Percentiles rank a stretch among this genome's conserved stretches.
These are phyloP conservation scores for Aspergillus steynii DNA, from an alignment of 495 filamentous ascomycete genomes.

Conservation along the genomic window DNA sequence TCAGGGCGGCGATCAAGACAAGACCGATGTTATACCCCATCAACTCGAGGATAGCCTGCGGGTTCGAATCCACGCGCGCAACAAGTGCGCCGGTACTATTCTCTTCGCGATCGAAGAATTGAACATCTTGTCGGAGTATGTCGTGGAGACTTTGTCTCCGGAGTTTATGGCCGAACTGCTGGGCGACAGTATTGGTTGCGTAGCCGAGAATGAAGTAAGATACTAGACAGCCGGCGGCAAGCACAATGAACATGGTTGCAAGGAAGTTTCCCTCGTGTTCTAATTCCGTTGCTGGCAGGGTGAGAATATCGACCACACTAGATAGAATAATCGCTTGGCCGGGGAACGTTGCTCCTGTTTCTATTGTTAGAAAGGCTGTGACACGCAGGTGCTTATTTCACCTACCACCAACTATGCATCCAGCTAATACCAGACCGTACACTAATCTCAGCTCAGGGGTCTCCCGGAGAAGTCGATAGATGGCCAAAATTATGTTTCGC, in stretches of 20 bases:
- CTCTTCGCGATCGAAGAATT: slow-evolving; percentile 46
- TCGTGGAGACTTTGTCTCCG: background rate
- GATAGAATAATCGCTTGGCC: background rate
- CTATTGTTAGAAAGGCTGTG: slow-evolving; percentile 2
- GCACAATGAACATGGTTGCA: slow-evolving; percentile 53
- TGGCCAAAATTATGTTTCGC: slow-evolving; percentile 4
- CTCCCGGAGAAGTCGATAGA: slow-evolving; percentile 5
- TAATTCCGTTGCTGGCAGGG: slow-evolving; percentile 3
- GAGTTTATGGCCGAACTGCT: background rate
- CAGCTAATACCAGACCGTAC: background rate
- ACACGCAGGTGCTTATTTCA: background rate
- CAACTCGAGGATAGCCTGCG: slow-evolving; percentile 55
- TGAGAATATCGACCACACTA: background rate
- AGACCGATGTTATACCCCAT: slow-evolving; percentile 36
- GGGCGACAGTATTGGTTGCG: slow-evolving; percentile 17
- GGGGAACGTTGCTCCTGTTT: slow-evolving; percentile 2
- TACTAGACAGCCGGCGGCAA: slow-evolving; percentile 48
- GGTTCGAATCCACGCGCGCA: slow-evolving; percentile 53
- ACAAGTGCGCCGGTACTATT: slow-evolving; percentile 45
- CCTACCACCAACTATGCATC: slow-evolving; percentile 3
- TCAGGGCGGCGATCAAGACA: slow-evolving; percentile 34
- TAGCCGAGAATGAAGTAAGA: slow-evolving; percentile 29
- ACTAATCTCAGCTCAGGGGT: background rate
- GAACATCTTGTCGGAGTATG: slow-evolving; percentile 43
- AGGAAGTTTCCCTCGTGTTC: slow-evolving; percentile 35